Conservation (phyloP, 495 filamentous ascomycete species). For the Penicillium argentinense region DNA sequence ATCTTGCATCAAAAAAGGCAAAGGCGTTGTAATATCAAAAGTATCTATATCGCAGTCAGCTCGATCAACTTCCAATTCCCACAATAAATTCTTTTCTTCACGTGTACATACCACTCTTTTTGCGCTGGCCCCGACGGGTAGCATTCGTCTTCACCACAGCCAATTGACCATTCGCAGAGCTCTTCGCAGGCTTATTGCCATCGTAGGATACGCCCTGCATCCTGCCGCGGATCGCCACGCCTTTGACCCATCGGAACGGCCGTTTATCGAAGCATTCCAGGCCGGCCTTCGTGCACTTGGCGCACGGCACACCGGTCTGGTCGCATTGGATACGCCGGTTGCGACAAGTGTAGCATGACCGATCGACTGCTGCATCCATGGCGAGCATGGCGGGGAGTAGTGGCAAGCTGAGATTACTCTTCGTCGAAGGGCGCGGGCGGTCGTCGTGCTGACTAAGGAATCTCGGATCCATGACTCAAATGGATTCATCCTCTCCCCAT, state of each 20-base stretch:
- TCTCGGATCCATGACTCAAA: neutral
- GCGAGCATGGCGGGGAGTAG: neutral
- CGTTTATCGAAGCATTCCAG: slow-evolving; percentile 53
- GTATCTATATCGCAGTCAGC: slow-evolving; percentile 1
- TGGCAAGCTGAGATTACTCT: neutral
- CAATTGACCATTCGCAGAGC: neutral
- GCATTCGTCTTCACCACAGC: neutral
- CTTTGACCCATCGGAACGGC: slow-evolving; percentile 45
- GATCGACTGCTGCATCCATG: slow-evolving; percentile 12
- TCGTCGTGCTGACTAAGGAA: neutral
- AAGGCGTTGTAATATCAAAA: neutral
- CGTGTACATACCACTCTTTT: neutral
- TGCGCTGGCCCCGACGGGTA: neutral
- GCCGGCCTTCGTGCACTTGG: slow-evolving; percentile 44
- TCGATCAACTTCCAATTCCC: too few relatives aligned
- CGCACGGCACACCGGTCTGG: slow-evolving; percentile 27
- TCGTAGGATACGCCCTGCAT: slow-evolving; percentile 25
- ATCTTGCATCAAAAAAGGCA: slow-evolving; percentile 29
- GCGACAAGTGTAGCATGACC: slow-evolving; percentile 52
- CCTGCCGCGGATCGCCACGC: slow-evolving; percentile 45
- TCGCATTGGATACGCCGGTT: slow-evolving; percentile 57
- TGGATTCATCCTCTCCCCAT: too few relatives aligned
- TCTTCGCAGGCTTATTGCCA: slow-evolving; percentile 5
- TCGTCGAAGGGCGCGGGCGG: neutral
- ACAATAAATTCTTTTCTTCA: too few relatives aligned